Percentiles rank a stretch among this genome's conserved stretches.
phyloP scores from a whole-genome alignment of 2,329 filamentous ascomycete species.

The Camptophora hylomeconis region DNA sequence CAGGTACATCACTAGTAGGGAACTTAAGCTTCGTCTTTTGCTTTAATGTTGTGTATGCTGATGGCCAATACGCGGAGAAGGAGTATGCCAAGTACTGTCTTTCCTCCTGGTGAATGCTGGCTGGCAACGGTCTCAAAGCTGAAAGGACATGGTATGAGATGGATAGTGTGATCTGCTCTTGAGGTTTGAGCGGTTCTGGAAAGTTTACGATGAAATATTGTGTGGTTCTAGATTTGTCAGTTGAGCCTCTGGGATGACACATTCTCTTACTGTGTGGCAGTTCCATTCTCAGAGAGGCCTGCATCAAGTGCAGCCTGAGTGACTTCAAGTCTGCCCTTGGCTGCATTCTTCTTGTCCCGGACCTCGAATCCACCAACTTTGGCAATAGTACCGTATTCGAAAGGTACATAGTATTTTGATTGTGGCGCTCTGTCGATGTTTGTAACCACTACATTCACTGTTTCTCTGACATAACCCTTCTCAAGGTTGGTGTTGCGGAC shows the following conservation, averaged over 20 bases:
- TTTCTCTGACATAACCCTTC: constrained; percentile 82
- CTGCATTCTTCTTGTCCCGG: constrained; percentile 73
- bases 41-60: constrained; percentile 73
- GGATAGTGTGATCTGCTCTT: constrained; percentile 69
- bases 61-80: constrained; percentile 75
- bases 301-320: constrained; percentile 57
- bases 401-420: constrained; percentile 81
- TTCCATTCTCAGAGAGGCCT: constrained; percentile 36
- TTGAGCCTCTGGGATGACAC: constrained; percentile 21
- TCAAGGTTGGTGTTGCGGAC: constrained; percentile 84
- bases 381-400: constrained; percentile 61
- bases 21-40: constrained; percentile 98
- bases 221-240: constrained; percentile 38
- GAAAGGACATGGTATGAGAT: constrained; percentile 76
- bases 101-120: constrained; percentile 68
- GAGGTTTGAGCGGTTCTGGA: constrained; percentile 60
- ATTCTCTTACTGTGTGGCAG: constrained; percentile 40
- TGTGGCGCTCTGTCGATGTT: constrained; percentile 71
- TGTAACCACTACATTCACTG: constrained; percentile 86
- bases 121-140: constrained; percentile 67
- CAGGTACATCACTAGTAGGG: constrained; percentile 61
- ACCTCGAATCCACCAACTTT: constrained; percentile 79
- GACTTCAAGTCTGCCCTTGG: constrained; percentile 53
- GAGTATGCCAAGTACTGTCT: constrained; percentile 76
- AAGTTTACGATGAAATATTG: constrained; percentile 81